A percentile compares a stretch with the other conserved stretches of the same genome.
phyloP scores from a whole-genome alignment of 257 asterid species.

The Plantago elongata region DNA sequence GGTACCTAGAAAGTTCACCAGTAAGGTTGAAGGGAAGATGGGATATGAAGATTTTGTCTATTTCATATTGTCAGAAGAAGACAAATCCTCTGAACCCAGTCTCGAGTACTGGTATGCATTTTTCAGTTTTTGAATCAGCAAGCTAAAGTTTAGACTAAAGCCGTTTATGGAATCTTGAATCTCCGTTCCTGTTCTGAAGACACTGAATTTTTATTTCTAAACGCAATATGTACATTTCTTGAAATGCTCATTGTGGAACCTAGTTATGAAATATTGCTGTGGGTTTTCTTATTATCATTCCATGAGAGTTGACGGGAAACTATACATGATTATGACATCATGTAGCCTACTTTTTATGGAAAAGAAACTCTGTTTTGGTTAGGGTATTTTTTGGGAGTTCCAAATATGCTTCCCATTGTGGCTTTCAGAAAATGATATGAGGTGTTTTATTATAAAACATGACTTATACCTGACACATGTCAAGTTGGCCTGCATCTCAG shows the following conservation, averaged over 20 bases:
- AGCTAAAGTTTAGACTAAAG: conserved; percentile 5
- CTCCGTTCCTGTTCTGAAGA: background rate
- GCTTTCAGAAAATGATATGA: no score
- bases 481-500: no score
- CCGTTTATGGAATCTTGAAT: conserved; percentile 5
- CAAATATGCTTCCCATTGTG: no score
- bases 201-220: background rate
- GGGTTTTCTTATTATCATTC: no score
- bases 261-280: background rate
- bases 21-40: conserved; percentile 99
- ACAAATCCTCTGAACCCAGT: conserved; percentile 94
- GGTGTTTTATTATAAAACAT: no score
- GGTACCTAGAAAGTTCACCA: conserved; percentile 97
- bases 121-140: conserved; percentile 8
- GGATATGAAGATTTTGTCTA: conserved; percentile 98
- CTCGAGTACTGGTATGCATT: conserved; percentile 86
- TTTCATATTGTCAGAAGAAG: conserved; percentile 98
- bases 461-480: no score
- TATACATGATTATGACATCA: no score
- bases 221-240: background rate
- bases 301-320: no score
- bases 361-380: no score
- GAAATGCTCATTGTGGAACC: background rate
- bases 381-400: no score
- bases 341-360: no score